Percentiles rank a stretch among this genome's conserved stretches.
phyloP scores from a whole-genome alignment of 2,329 filamentous ascomycete genomes.

The Colletotrichum caudatum region DNA sequence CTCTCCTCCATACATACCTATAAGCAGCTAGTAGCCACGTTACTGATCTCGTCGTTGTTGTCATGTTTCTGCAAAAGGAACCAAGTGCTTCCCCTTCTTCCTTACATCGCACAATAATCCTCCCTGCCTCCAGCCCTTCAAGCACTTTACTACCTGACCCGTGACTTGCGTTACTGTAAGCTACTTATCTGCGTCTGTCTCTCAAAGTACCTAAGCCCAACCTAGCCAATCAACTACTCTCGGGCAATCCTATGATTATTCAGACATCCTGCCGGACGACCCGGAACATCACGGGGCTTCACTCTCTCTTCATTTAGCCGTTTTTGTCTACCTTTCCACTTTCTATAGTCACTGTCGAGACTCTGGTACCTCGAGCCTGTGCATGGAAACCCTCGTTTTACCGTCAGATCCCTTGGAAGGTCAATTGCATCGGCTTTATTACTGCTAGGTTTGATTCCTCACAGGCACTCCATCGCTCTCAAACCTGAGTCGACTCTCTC shows the following conservation, averaged over 20 bases:
- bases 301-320: background rate
- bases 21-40: conserved; percentile 1
- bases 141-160: background rate
- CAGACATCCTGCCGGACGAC: conserved; percentile 12
- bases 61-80: background rate
- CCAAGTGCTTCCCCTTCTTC: background rate
- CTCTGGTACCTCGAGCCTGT: background rate
- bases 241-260: background rate
- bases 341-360: background rate
- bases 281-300: conserved; percentile 4
- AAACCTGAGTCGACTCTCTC: background rate
- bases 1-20: background rate
- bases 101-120: conserved; percentile 2
- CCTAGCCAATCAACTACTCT: background rate
- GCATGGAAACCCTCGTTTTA: background rate
- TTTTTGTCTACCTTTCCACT: background rate
- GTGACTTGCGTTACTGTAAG: background rate
- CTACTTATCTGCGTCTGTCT: background rate
- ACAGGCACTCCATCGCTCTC: background rate
- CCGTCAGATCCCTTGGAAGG: background rate
- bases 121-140: background rate
- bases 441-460: background rate
- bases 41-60: background rate
- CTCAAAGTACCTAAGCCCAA: no score
- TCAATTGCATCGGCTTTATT: no score